Percentiles rank a stretch among this genome's conserved stretches.
Evolutionary conservation across 169 alveolate species (phyloP).

Genomic region (Plasmodium gallinaceum): DNA sequence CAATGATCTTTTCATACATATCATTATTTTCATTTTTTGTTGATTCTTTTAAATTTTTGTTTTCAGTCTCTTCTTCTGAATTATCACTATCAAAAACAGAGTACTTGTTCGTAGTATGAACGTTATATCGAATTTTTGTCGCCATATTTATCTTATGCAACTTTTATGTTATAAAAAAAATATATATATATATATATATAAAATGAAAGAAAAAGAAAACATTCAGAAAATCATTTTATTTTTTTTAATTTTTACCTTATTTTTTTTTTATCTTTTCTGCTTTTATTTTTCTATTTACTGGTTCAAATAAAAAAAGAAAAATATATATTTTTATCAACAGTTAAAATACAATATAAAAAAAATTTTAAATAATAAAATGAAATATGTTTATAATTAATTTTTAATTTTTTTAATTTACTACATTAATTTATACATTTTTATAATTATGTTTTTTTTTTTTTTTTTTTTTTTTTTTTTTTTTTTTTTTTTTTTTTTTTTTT

Average conservation of each 20-base stretch:
- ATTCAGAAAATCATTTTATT: neutral
- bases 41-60: constrained; percentile 16
- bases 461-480: no score
- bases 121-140: constrained; percentile 50
- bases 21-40: constrained; percentile 27
- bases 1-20: constrained; percentile 1
- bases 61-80: constrained; percentile 33
- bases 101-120: constrained; percentile 72
- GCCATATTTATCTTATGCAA: constrained; percentile 46
- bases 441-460: neutral
- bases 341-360: constrained; percentile 9
- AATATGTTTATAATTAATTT: neutral
- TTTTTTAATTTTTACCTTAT: neutral
- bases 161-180: constrained; percentile 15
- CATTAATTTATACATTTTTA: neutral
- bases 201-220: neutral
- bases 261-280: neutral
- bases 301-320: constrained; percentile 14
- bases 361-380: constrained; percentile 1
- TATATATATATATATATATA: constrained; percentile 5
- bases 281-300: constrained; percentile 1
- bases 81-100: constrained; percentile 73
- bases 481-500: neutral
- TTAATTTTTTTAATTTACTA: neutral
- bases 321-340: neutral